Conservation (phyloP, 306 rosid genomes). For the Corylus heterophylla region DNA sequence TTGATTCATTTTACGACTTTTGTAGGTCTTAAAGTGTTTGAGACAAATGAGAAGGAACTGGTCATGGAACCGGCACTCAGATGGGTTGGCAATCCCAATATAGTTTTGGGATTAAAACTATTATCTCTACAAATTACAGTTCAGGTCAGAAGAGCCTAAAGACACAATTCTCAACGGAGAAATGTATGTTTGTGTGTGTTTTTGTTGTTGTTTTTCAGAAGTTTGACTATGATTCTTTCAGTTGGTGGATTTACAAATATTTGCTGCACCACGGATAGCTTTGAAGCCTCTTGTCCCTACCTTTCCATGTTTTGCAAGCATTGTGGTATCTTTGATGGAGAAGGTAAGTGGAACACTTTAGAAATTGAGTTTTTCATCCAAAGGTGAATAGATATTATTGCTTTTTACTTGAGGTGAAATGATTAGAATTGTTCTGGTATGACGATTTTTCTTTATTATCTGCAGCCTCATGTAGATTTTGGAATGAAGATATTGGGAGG, state of each 20-base stretch:
- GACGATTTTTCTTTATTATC: conserved; percentile 10
- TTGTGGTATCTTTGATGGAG: conserved; percentile 77
- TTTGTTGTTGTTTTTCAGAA: conserved; percentile 26
- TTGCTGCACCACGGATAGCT: conserved; percentile 62
- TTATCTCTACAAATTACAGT: conserved; percentile 52
- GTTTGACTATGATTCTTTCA: conserved; percentile 48
- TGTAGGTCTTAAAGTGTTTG: conserved; percentile 73
- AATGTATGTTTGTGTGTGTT: neutral
- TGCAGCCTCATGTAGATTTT: conserved; percentile 91
- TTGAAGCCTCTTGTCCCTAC: conserved; percentile 89
- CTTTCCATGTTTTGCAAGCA: conserved; percentile 85
- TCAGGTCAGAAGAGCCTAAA: conserved; percentile 62
- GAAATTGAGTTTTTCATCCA: conserved; percentile 5
- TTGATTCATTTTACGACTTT: conserved; percentile 18
- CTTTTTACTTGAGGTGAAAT: neutral
- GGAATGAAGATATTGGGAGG: conserved; percentile 85
- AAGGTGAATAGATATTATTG: neutral
- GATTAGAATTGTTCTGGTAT: conserved; percentile 16
- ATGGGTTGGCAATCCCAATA: conserved; percentile 90
- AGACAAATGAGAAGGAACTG: conserved; percentile 82
- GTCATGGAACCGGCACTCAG: conserved; percentile 76
- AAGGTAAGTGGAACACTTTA: conserved; percentile 50
- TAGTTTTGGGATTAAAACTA: conserved; percentile 57
- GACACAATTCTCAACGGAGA: conserved; percentile 18
- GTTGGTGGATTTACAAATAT: conserved; percentile 82